These are phyloP conservation scores for Apodospora peruviana DNA, from an alignment of 495 filamentous ascomycete species.

Conservation along the genomic window DNA sequence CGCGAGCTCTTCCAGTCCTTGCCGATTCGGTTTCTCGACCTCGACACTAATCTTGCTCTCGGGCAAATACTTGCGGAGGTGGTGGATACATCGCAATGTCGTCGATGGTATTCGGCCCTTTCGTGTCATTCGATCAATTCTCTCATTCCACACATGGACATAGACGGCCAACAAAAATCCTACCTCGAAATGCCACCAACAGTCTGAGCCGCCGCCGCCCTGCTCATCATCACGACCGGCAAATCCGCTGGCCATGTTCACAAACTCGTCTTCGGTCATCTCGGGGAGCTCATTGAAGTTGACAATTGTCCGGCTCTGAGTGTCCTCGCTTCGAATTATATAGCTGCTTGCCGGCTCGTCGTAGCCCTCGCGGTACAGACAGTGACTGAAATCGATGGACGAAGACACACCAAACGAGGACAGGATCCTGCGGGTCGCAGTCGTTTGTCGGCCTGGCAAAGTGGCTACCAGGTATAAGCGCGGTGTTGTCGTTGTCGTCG, in stretches of 20 bases:
- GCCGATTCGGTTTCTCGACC: slow-evolving; percentile 60
- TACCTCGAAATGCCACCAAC: slow-evolving; percentile 77
- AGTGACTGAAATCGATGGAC: slow-evolving; percentile 43
- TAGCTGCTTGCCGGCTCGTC: slow-evolving; percentile 62
- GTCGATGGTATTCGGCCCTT: slow-evolving; percentile 65
- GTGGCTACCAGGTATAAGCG: slow-evolving; percentile 34
- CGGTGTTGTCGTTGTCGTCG: slow-evolving; percentile 6
- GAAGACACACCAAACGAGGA: slow-evolving; percentile 31
- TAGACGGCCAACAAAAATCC: slow-evolving; percentile 14
- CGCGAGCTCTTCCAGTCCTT: slow-evolving; percentile 56
- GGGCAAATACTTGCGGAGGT: slow-evolving; percentile 47
- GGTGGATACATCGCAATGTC: slow-evolving; percentile 54
- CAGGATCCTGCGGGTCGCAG: slow-evolving; percentile 31
- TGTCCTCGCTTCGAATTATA: slow-evolving; percentile 57
- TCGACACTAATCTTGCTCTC: slow-evolving; percentile 58
- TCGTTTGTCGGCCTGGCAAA: slow-evolving; percentile 27
- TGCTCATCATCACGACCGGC: neutral
- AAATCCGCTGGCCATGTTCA: slow-evolving; percentile 9
- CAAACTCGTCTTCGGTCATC: slow-evolving; percentile 57
- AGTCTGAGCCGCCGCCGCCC: slow-evolving; percentile 11
- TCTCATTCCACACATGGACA: neutral
- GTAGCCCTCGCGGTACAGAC: slow-evolving; percentile 53
- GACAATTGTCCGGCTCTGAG: slow-evolving; percentile 61
- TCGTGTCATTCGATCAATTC: neutral
- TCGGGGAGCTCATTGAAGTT: slow-evolving; percentile 64